Conservation (phyloP, 2,329 filamentous ascomycete genomes). For the Hypoxylon sp. region DNA sequence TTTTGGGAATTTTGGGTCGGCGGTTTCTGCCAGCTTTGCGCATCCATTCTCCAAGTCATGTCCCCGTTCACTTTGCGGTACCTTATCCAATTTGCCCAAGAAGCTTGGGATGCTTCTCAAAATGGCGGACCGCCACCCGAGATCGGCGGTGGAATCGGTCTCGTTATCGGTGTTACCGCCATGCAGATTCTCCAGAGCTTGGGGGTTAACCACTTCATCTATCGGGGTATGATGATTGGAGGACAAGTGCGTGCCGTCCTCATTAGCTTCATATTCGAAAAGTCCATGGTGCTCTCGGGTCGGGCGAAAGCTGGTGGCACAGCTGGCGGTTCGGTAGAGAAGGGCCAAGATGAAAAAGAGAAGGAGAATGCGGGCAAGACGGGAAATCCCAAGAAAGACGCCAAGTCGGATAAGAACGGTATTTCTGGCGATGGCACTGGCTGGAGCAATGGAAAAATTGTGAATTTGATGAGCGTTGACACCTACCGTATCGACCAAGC, state of each 20-base stretch:
- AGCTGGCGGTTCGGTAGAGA: constrained; percentile 51
- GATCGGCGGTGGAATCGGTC: constrained; percentile 79
- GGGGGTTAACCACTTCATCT: constrained; percentile 89
- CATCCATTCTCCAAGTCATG: constrained; percentile 80
- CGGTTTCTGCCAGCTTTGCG: constrained; percentile 76
- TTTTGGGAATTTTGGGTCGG: constrained; percentile 85
- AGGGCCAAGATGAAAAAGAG: constrained; percentile 54
- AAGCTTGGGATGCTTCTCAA: constrained; percentile 75
- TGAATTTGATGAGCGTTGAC: constrained; percentile 94
- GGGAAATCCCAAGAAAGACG: constrained; percentile 48
- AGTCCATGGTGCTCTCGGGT: constrained; percentile 87
- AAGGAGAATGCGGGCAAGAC: constrained; percentile 54
- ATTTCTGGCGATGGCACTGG: constrained; percentile 76
- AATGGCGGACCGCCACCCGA: constrained; percentile 64
- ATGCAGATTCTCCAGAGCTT: constrained; percentile 89
- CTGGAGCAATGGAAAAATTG: constrained; percentile 91
- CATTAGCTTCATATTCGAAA: constrained; percentile 89
- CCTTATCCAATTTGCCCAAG: constrained; percentile 83
- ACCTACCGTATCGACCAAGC: constrained; percentile 93
- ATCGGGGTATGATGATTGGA: constrained; percentile 89
- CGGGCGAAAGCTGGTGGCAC: constrained; percentile 81
- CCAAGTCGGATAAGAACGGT: constrained; percentile 56
- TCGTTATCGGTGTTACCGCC: constrained; percentile 82
- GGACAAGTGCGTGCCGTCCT: constrained; percentile 83
- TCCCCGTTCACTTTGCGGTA: constrained; percentile 86